Conservation (phyloP, 2,329 filamentous ascomycete species). For the Apiospora malaysiana region DNA sequence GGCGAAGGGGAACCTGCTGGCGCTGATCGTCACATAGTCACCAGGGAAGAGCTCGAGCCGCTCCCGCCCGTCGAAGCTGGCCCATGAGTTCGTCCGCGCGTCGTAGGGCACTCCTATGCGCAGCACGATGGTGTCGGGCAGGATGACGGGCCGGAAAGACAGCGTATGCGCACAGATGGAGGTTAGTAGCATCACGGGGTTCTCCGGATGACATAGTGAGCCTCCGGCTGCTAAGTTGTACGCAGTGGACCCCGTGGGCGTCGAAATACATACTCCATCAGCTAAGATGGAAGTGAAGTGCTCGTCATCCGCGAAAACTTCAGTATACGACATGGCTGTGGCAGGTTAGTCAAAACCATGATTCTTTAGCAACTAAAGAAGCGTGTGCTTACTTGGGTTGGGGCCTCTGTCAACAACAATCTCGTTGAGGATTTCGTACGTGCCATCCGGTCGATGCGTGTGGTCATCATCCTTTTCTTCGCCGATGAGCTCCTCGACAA, state of each 20-base stretch:
- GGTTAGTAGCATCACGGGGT: constrained; percentile 92
- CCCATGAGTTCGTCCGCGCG: constrained; percentile 88
- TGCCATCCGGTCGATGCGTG: constrained; percentile 84
- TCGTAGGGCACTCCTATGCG: constrained; percentile 94
- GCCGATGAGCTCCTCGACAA: constrained; percentile 89
- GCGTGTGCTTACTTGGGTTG: constrained; percentile 74
- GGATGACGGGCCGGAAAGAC: constrained; percentile 93
- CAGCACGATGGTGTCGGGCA: constrained; percentile 94
- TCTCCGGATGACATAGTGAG: constrained; percentile 93
- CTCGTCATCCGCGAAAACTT: constrained; percentile 93
- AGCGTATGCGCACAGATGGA: constrained; percentile 95
- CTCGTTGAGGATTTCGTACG: constrained; percentile 92
- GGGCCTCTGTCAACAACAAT: constrained; percentile 95
- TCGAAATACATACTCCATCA: constrained; percentile 92
- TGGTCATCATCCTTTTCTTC: constrained; percentile 83
- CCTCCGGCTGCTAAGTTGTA: constrained; percentile 97
- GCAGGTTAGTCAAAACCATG: constrained; percentile 22
- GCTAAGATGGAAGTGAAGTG: constrained; percentile 94
- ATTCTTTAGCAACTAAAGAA: neutral
- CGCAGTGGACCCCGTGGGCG: constrained; percentile 91
- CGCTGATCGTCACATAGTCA: constrained; percentile 85
- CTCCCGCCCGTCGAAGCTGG: constrained; percentile 95
- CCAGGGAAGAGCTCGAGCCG: constrained; percentile 79
- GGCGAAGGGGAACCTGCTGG: constrained; percentile 80
- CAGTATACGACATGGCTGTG: constrained; percentile 85